A percentile compares a stretch with the other conserved stretches of the same genome.
phyloP scores from a whole-genome alignment of 441 rosid genomes.

The Capsella rubella region DNA sequence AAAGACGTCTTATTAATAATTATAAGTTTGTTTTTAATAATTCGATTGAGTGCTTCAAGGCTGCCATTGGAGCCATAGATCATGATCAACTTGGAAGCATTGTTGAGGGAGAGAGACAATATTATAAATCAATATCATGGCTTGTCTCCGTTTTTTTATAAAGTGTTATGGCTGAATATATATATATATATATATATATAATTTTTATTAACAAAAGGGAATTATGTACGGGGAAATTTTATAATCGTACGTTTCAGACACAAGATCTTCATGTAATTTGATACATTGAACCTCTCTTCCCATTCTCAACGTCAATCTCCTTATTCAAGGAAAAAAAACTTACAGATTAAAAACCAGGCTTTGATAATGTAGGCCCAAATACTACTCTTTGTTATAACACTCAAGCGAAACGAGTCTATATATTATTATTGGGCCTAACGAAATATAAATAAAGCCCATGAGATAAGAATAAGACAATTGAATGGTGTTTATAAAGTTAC shows the following conservation, averaged over 20 bases:
- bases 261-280: constrained; percentile 34
- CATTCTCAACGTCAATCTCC: not conserved
- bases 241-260: constrained; percentile 33
- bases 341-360: not conserved
- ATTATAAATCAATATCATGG: constrained; percentile 21
- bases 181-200: constrained; percentile 21
- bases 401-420: not conserved
- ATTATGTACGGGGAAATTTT: constrained; percentile 35
- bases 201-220: not conserved
- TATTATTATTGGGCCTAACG: not conserved
- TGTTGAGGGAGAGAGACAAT: constrained; percentile 27
- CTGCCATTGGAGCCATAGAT: constrained; percentile 30
- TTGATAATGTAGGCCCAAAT: not conserved
- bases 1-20: not conserved
- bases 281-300: constrained; percentile 37
- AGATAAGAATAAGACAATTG: not conserved
- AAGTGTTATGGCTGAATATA: constrained; percentile 1
- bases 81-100: constrained; percentile 28
- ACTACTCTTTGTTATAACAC: not conserved
- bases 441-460: not conserved
- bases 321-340: not conserved
- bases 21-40: not conserved
- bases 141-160: not conserved
- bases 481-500: not conserved
- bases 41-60: constrained; percentile 28